Evolutionary conservation across 495 filamentous ascomycete genomes (phyloP), one percentile per base, ranked within the genome.

Genomic region (Thozetella sp.): DNA sequence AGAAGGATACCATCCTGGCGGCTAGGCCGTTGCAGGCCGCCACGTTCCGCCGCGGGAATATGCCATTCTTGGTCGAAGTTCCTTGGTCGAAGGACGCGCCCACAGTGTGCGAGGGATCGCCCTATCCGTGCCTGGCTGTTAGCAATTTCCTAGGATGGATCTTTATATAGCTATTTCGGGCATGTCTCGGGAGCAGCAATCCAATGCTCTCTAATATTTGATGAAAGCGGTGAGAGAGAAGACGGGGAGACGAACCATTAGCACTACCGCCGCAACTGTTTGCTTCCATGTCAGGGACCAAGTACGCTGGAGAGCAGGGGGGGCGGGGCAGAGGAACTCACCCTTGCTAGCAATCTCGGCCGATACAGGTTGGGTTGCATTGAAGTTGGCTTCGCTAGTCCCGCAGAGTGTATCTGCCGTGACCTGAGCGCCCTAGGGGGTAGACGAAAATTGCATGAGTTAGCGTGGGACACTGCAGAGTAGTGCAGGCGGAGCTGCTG

Each of bases 1-100:
- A 68, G 30, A 34, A 68, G 2, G 55, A 59, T 25, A 55, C 51
- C 27, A 61, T 65, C 23, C 53, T 55, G 17, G 40, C 30, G 11
- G 58, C 48, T 1, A 20, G 37, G 1, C 53, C 22, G 12, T 53
- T 43, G 56, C 62, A 63, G 1, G 40, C 56, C 0, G 55, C 55
- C 2, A 56, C 53, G 53, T 67, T 64, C n/a, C 37, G 15, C 15
- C 65, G 59, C 13, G 65, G 59, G 27, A 68, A 68, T 25, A 68
- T 37, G 25, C 60, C 60, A 19, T 53, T 34, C 27, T 48, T 53
- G 22, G 61, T 58, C 46, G 56, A 60, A 19, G 56, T 57, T 25
- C 56, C 57, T 25, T 55, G 55, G 30, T 64, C 55, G 51, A 30
- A 27, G 1, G 45, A 22, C 9, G 59, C 26, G 23, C 30, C 51